Evolutionary conservation across 352 stramenopile genomes (phyloP).

Genomic region (Phytophthora kernoviae): DNA sequence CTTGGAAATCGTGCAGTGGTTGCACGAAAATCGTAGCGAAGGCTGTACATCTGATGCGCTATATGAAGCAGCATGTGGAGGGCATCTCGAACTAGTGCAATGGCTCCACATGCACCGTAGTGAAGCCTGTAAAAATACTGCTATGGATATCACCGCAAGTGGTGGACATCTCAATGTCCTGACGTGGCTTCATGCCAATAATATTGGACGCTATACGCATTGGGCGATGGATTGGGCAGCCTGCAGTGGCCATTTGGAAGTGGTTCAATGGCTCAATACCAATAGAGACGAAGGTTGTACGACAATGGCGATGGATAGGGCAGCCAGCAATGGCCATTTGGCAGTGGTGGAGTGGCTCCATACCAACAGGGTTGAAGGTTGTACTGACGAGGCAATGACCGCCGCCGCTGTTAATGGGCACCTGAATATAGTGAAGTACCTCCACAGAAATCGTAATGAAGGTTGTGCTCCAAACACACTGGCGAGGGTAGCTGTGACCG

Average conservation of each 20-base stretch:
- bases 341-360: slow-evolving; percentile 28
- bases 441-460: slow-evolving; percentile 11
- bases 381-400: background rate
- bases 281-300: slow-evolving; percentile 24
- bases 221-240: slow-evolving; percentile 26
- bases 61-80: slow-evolving; percentile 17
- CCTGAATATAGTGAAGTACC: slow-evolving; percentile 2
- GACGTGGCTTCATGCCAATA: slow-evolving; percentile 26
- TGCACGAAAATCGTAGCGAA: slow-evolving; percentile 21
- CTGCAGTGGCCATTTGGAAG: slow-evolving; percentile 16
- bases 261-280: slow-evolving; percentile 22
- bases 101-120: slow-evolving; percentile 19
- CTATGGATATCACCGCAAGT: slow-evolving; percentile 26
- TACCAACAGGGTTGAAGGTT: slow-evolving; percentile 5
- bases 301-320: slow-evolving; percentile 14
- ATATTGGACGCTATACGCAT: slow-evolving; percentile 21
- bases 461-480: slow-evolving; percentile 11
- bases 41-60: slow-evolving; percentile 21
- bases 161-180: slow-evolving; percentile 24
- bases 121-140: slow-evolving; percentile 26
- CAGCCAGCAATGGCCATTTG: slow-evolving; percentile 17
- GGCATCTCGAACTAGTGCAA: slow-evolving; percentile 15
- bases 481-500: slow-evolving; percentile 11
- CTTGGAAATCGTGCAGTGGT: slow-evolving; percentile 23
- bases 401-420: slow-evolving; percentile 2